These are phyloP conservation scores for Penicillium psychrofluorescens DNA, from an alignment of 495 filamentous ascomycete species.

Conservation along the genomic window DNA sequence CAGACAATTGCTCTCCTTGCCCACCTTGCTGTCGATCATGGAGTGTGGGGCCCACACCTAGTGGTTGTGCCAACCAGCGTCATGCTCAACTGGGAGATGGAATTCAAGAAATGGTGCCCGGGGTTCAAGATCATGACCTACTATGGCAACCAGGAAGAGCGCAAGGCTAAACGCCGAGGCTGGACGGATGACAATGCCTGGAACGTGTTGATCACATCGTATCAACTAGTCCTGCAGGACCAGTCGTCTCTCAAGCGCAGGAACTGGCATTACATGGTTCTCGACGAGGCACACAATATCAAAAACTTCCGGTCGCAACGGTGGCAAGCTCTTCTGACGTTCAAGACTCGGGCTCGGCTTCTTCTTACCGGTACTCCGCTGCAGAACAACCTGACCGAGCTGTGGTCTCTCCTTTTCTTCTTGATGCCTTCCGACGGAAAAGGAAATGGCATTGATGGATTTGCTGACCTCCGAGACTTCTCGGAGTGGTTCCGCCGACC, in stretches of 20 bases:
- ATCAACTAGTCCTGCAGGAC: slow-evolving; percentile 92
- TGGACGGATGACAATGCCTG: slow-evolving; percentile 87
- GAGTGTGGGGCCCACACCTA: slow-evolving; percentile 93
- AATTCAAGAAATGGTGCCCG: slow-evolving; percentile 99
- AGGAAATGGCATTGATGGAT: slow-evolving; percentile 67
- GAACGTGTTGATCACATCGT: slow-evolving; percentile 97
- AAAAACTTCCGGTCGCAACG: slow-evolving; percentile 97
- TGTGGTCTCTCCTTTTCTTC: slow-evolving; percentile 97
- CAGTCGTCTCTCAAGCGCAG: slow-evolving; percentile 85
- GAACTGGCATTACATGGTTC: slow-evolving; percentile 96
- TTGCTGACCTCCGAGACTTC: slow-evolving; percentile 86
- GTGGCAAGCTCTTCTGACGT: slow-evolving; percentile 90
- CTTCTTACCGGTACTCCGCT: slow-evolving; percentile 92
- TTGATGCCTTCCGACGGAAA: slow-evolving; percentile 79
- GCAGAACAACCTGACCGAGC: slow-evolving; percentile 92
- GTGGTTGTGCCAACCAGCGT: slow-evolving; percentile 97
- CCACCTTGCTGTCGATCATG: slow-evolving; percentile 83
- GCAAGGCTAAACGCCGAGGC: slow-evolving; percentile 79
- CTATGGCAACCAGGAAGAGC: slow-evolving; percentile 88
- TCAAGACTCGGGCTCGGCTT: slow-evolving; percentile 79
- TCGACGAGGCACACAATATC: slow-evolving; percentile 99
- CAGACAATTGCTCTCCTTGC: slow-evolving; percentile 95
- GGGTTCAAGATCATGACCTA: slow-evolving; percentile 98
- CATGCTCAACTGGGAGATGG: slow-evolving; percentile 99
- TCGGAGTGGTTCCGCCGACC: slow-evolving; percentile 89